Percentiles rank a stretch among this genome's conserved stretches.
Evolutionary conservation across 495 filamentous ascomycete species (phyloP).

Genomic region (Parathielavia appendiculata): DNA sequence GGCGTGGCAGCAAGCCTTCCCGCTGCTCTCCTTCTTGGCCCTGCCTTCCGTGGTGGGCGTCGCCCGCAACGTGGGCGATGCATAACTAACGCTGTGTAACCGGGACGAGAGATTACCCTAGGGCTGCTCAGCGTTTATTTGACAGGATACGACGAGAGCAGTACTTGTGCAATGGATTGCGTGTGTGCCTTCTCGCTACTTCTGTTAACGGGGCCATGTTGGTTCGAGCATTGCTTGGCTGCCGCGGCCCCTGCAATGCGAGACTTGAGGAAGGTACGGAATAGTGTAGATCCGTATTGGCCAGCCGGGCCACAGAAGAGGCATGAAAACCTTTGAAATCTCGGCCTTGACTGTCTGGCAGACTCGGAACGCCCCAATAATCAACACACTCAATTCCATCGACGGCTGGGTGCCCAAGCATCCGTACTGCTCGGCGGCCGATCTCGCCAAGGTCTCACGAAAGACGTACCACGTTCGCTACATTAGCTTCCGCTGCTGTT

Average conservation of each 20-base stretch:
- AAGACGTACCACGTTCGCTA: no score
- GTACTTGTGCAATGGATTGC: no score
- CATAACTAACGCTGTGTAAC: constrained; percentile 13
- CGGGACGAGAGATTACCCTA: background rate
- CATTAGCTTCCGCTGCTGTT: no score
- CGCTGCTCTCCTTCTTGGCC: background rate
- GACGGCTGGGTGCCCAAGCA: no score
- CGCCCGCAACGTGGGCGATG: background rate
- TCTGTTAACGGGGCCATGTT: background rate
- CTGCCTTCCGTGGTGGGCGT: background rate
- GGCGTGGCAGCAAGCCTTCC: background rate
- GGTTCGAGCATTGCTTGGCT: constrained; percentile 1
- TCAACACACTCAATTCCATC: no score
- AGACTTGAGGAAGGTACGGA: no score
- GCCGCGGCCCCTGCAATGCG: background rate
- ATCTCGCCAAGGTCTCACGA: no score
- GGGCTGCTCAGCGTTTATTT: constrained; percentile 18
- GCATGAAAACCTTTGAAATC: no score
- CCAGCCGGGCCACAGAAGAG: background rate
- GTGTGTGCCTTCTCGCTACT: background rate
- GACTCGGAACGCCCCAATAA: no score
- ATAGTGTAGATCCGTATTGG: background rate
- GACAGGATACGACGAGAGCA: constrained; percentile 18
- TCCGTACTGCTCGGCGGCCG: no score
- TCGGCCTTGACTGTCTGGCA: no score